Percentiles rank a stretch among this genome's conserved stretches.
phyloP scores from a whole-genome alignment of 495 filamentous ascomycete genomes.

The Thermochaetoides thermophila region DNA sequence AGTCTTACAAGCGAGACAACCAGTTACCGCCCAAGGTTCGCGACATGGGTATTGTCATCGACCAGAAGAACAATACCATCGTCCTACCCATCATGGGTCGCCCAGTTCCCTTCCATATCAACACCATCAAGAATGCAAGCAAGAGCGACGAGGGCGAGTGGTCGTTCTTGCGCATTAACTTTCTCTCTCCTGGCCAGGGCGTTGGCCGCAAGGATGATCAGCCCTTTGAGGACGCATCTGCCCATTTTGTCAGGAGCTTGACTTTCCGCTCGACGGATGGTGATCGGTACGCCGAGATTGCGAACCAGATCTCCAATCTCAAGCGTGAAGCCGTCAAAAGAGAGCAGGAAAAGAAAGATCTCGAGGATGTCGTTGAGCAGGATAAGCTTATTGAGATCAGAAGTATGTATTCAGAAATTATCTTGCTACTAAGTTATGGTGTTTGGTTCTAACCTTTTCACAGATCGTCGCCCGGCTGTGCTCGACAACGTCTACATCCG shows the following conservation, averaged over 20 bases:
- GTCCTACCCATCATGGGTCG: constrained; percentile 94
- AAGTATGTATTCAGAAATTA: constrained; percentile 39
- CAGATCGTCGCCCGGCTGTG: constrained; percentile 72
- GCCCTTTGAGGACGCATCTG: constrained; percentile 90
- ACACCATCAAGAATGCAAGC: constrained; percentile 96
- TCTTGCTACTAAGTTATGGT: neutral
- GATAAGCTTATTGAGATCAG: constrained; percentile 87
- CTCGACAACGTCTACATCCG: constrained; percentile 88
- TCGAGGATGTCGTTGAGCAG: constrained; percentile 99
- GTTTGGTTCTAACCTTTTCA: constrained; percentile 18
- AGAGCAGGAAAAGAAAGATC: constrained; percentile 97
- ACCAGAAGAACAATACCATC: constrained; percentile 76
- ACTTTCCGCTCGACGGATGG: constrained; percentile 86
- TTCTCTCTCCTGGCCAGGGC: constrained; percentile 91
- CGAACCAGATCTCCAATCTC: constrained; percentile 79
- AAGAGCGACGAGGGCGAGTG: constrained; percentile 91
- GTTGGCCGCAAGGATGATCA: constrained; percentile 97
- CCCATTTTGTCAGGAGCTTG: constrained; percentile 89
- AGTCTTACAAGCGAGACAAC: constrained; percentile 97
- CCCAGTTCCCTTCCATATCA: constrained; percentile 96
- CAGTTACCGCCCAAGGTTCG: constrained; percentile 72
- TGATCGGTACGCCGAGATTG: constrained; percentile 73
- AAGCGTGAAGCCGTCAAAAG: constrained; percentile 78
- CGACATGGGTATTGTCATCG: constrained; percentile 77
- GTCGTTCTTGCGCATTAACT: constrained; percentile 90